Conservation (phyloP, 305 asterid genomes). For the Coffea humblotiana region DNA sequence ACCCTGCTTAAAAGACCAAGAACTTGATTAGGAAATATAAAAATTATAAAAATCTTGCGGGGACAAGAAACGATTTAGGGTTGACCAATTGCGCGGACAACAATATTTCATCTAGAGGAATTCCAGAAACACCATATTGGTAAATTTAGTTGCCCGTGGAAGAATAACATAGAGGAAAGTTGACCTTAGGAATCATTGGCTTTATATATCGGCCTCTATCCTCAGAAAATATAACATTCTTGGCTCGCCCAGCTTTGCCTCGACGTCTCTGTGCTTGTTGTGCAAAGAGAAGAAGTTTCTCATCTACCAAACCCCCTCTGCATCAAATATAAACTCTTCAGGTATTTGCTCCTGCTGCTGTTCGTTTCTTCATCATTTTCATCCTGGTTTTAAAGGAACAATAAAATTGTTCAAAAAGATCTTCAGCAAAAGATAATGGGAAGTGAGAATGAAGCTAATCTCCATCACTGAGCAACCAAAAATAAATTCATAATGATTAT, state of each 20-base stretch:
- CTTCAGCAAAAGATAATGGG: background rate
- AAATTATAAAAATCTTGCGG: background rate
- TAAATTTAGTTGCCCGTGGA: constrained; percentile 14
- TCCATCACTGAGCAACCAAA: background rate
- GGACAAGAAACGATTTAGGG: background rate
- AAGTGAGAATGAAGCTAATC: background rate
- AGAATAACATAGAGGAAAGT: constrained; percentile 16
- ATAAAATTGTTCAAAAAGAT: background rate
- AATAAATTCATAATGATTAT: background rate
- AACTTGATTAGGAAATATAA: constrained; percentile 31
- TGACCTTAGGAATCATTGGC: constrained; percentile 99
- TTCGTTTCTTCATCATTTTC: constrained; percentile 85
- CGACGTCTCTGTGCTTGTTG: constrained; percentile 90
- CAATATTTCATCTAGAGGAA: background rate
- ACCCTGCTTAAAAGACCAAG: constrained; percentile 59
- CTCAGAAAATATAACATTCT: constrained; percentile 95
- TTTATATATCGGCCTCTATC: constrained; percentile 97
- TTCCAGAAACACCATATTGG: constrained; percentile 1
- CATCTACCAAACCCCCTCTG: constrained; percentile 93
- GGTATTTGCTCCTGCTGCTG: constrained; percentile 92
- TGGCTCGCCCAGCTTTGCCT: constrained; percentile 99
- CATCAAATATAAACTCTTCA: constrained; percentile 96
- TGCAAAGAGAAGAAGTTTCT: constrained; percentile 98
- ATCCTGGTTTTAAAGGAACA: constrained; percentile 44
- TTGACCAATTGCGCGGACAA: background rate